phyloP scores from a whole-genome alignment of 1,284 basidiomycete species.

The Gymnopus androsaceus region DNA sequence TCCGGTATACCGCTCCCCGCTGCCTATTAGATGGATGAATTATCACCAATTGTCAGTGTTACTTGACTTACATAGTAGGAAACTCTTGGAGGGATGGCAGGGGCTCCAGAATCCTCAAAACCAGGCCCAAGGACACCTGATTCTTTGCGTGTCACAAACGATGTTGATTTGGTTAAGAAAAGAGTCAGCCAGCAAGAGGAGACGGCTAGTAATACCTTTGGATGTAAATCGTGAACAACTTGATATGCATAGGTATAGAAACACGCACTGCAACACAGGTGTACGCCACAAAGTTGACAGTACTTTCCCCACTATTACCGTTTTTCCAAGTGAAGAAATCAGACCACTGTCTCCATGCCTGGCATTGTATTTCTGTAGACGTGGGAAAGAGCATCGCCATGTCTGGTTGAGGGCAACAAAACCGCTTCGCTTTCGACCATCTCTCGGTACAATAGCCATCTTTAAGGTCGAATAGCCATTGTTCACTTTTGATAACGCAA shows the following conservation, averaged over 20 bases:
- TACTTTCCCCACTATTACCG: slow-evolving; percentile 35
- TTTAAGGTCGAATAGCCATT: slow-evolving; percentile 92
- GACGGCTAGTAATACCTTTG: slow-evolving; percentile 70
- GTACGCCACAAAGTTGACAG: slow-evolving; percentile 75
- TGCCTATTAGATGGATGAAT: slow-evolving; percentile 50
- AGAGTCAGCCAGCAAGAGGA: slow-evolving; percentile 82
- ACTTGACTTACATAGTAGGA: slow-evolving; percentile 74
- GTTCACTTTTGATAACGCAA: slow-evolving; percentile 84
- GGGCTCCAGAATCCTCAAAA: slow-evolving; percentile 35
- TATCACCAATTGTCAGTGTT: not conserved
- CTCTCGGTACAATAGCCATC: slow-evolving; percentile 80
- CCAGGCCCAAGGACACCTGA: slow-evolving; percentile 67
- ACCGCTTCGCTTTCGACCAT: slow-evolving; percentile 78
- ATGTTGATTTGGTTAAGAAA: slow-evolving; percentile 84
- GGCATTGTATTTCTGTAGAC: slow-evolving; percentile 49
- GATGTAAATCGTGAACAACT: slow-evolving; percentile 9
- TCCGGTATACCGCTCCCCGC: slow-evolving; percentile 97
- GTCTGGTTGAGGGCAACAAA: slow-evolving; percentile 70
- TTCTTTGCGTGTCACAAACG: slow-evolving; percentile 87
- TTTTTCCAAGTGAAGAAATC: slow-evolving; percentile 39
- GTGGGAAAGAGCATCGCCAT: slow-evolving; percentile 20
- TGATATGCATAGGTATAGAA: not conserved
- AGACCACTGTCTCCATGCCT: slow-evolving; percentile 79
- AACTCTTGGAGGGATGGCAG: slow-evolving; percentile 59
- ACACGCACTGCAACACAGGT: slow-evolving; percentile 73